Evolutionary conservation across 2,329 filamentous ascomycete genomes (phyloP).

Genomic region (Beauveria varroae): DNA sequence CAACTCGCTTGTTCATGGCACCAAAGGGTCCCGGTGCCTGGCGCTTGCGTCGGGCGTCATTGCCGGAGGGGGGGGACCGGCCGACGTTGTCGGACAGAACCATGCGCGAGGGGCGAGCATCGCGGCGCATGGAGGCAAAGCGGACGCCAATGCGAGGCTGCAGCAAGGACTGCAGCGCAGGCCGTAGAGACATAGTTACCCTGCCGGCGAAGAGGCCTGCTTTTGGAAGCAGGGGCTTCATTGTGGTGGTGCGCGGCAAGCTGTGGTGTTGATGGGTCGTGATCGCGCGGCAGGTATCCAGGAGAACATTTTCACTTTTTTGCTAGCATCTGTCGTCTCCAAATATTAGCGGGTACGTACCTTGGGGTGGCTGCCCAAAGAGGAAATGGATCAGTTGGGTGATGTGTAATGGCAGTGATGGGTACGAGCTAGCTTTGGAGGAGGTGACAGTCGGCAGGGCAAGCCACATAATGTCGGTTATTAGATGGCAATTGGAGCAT

Average conservation of each 20-base stretch:
- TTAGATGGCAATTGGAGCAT: too few species aligned
- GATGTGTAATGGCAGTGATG: not conserved
- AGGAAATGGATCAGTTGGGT: not conserved
- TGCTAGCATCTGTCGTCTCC: not conserved
- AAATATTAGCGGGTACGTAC: slow-evolving; percentile 9
- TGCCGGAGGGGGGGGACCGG: slow-evolving; percentile 28
- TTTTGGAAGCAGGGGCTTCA: slow-evolving; percentile 1
- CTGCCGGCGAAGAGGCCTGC: slow-evolving; percentile 1
- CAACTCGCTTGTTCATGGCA: slow-evolving; percentile 48
- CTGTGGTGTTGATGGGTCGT: not conserved
- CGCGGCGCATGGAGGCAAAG: not conserved
- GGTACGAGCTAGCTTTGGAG: not conserved
- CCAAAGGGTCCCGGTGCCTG: slow-evolving; percentile 42
- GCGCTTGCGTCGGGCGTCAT: slow-evolving; percentile 28
- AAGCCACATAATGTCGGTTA: too few species aligned
- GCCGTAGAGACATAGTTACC: not conserved
- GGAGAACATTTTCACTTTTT: slow-evolving; percentile 10
- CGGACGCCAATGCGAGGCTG: not conserved
- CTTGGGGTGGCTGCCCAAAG: not conserved
- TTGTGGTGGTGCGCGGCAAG: not conserved
- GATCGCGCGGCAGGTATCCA: not conserved
- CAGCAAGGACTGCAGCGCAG: not conserved
- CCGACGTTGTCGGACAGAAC: slow-evolving; percentile 48
- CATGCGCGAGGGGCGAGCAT: slow-evolving; percentile 40
- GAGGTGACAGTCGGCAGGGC: too few species aligned